Conservation (phyloP, 768 basidiomycete species). For the Suillus bovinus region DNA sequence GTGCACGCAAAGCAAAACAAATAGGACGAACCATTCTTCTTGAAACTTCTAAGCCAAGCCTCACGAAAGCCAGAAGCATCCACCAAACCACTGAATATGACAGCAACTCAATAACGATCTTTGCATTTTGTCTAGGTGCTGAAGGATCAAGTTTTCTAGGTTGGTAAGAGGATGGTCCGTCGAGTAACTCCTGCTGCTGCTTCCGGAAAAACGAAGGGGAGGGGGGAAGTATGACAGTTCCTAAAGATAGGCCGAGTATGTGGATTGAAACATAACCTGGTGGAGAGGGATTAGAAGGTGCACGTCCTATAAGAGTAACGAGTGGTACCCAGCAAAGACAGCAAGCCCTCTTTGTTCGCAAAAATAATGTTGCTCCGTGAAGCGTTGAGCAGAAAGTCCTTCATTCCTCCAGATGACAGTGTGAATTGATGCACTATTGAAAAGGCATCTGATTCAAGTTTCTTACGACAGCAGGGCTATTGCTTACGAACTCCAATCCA, state of each 20-base stretch:
- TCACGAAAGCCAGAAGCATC: conserved; percentile 46
- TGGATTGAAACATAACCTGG: conserved; percentile 90
- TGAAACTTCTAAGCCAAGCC: conserved; percentile 47
- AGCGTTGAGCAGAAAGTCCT: conserved; percentile 63
- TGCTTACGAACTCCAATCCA: conserved; percentile 56
- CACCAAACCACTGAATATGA: conserved; percentile 86
- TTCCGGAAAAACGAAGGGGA: conserved; percentile 70
- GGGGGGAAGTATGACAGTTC: conserved; percentile 79
- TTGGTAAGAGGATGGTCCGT: conserved; percentile 11
- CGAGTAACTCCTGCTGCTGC: conserved; percentile 35
- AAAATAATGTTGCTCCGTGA: conserved; percentile 65
- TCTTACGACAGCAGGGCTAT: neutral
- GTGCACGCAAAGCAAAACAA: neutral
- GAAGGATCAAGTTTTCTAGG: conserved; percentile 15
- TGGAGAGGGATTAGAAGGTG: neutral
- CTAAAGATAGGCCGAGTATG: conserved; percentile 79
- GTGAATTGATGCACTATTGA: conserved; percentile 69
- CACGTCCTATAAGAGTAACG: neutral
- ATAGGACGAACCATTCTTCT: conserved; percentile 56
- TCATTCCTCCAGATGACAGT: conserved; percentile 56
- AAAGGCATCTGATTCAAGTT: neutral
- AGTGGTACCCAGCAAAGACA: conserved; percentile 69
- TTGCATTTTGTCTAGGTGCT: conserved; percentile 59
- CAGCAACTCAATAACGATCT: conserved; percentile 74
- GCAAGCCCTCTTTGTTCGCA: conserved; percentile 90